Base-by-base conservation (phyloP, 2,329 filamentous ascomycete species). In the Penicillium sp. region DNA sequence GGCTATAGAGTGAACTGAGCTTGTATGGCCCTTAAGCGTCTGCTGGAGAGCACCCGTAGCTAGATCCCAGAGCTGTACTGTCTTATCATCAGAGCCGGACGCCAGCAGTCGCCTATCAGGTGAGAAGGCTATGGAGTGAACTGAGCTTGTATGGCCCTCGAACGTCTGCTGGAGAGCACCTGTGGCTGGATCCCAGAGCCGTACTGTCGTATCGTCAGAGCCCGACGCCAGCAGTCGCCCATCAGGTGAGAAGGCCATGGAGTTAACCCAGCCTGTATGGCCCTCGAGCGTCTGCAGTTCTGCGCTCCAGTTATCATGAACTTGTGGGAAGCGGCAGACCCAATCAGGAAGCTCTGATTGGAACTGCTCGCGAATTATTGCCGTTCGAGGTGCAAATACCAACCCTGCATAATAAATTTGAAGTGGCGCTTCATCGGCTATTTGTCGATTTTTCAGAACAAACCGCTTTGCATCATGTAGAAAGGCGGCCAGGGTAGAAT, bases 221-320 rank as follows among this genome's bases (percentile, higher is more conserved):
- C n/a, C n/a, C n/a, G 55, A 64, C 13, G 59, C 59, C 23, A 67
- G 17, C n/a, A 52, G 29, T 46, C 50, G 24, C 33, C 61, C 55
- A 37, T 67, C 60, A 7, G 47, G 33, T n/a, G 48, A 51, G 15
- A 43, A 27, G 3, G 40, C 13, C 4, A 43, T 20, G 36, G 49
- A 51, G 5, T 24, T 45, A 48, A 68, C 56, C 5, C 0, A 36
- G 18, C 34, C 20, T 7, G 43, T 39, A 30, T 58, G 36, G 20
- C n/a, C n/a, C 49, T 41, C 36, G 12, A 60, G 49, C 7, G 18
- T 33, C 18, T 50, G 47, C 12, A 45, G n/a, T 20, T 32, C 40
- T 37, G 47, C 4, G 15, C 40, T 50, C 47, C 47, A 50, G 2
- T 3, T 21, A 26, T 50, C 23, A 3, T 50, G 15, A 27, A 44